A percentile compares a stretch with the other conserved stretches of the same genome.
These are phyloP conservation scores for Brassica nigra DNA, from an alignment of 345 rosid species.

Conservation along the genomic window DNA sequence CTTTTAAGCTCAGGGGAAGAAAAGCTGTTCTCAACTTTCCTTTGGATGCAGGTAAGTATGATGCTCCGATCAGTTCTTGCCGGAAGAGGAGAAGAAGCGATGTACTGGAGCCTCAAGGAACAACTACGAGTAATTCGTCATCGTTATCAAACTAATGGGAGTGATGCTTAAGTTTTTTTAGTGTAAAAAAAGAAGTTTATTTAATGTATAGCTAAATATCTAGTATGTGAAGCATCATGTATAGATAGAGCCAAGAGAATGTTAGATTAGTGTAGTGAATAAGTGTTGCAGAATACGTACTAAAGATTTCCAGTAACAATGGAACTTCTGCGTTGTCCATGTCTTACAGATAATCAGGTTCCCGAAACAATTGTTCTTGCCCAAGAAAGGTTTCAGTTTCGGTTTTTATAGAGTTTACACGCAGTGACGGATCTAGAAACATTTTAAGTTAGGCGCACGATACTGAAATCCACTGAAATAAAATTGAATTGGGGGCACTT, in stretches of 20 bases:
- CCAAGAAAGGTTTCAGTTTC: neutral
- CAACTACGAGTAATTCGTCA: slow-evolving; percentile 18
- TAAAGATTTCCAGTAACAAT: slow-evolving; percentile 23
- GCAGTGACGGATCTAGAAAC: no score
- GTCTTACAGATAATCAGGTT: neutral
- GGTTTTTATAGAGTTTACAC: neutral
- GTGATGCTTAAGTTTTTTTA: slow-evolving; percentile 6
- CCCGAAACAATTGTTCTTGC: neutral
- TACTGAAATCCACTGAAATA: no score
- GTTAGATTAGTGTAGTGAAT: slow-evolving; percentile 24
- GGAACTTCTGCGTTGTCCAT: slow-evolving; percentile 29
- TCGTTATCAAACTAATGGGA: slow-evolving; percentile 27
- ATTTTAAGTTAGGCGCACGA: no score
- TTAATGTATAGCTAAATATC: neutral
- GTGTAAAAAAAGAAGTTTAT: neutral
- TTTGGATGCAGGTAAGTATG: slow-evolving; percentile 63
- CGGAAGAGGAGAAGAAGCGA: slow-evolving; percentile 55
- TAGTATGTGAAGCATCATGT: slow-evolving; percentile 22
- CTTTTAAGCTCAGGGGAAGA: slow-evolving; percentile 83
- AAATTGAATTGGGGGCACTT: no score
- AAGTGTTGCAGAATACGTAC: slow-evolving; percentile 23
- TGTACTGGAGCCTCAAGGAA: slow-evolving; percentile 24
- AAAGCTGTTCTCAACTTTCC: slow-evolving; percentile 91
- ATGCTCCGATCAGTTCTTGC: slow-evolving; percentile 51
- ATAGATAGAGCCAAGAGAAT: slow-evolving; percentile 27